Percentiles rank a stretch among this genome's conserved stretches.
These are phyloP conservation scores for Alisma plantagoaquatica DNA, from an alignment of 106 monocot species.

Conservation along the genomic window DNA sequence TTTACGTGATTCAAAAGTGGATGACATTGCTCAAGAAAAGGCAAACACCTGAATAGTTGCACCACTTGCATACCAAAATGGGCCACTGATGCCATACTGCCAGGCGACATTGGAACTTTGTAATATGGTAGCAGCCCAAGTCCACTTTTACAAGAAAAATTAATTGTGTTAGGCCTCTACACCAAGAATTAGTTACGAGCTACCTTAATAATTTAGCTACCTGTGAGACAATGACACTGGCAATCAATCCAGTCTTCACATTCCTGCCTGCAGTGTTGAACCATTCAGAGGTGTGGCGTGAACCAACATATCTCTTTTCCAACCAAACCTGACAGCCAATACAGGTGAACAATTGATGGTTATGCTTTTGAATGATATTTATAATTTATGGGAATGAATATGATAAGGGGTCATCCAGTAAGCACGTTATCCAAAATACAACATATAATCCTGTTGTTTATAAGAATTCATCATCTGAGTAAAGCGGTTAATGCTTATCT, in stretches of 20 bases:
- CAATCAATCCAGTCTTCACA: slow-evolving; percentile 95
- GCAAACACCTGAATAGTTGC: slow-evolving; percentile 82
- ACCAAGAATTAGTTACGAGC: too few species aligned
- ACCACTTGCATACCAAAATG: slow-evolving; percentile 99
- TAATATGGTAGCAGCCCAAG: slow-evolving; percentile 96
- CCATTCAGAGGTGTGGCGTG: slow-evolving; percentile 95
- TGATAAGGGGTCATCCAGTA: too few species aligned
- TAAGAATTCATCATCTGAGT: too few species aligned
- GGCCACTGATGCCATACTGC: slow-evolving; percentile 95
- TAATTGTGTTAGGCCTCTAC: too few species aligned
- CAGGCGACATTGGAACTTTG: slow-evolving; percentile 99
- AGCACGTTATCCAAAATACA: too few species aligned
- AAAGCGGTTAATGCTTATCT: too few species aligned
- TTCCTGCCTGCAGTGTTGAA: slow-evolving; percentile 98
- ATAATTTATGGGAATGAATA: too few species aligned
- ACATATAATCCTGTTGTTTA: too few species aligned
- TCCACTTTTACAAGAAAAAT: slow-evolving; percentile 50
- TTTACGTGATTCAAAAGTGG: too few species aligned
- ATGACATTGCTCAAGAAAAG: too few species aligned
- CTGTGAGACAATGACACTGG: slow-evolving; percentile 98
- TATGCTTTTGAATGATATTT: too few species aligned
- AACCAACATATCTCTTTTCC: slow-evolving; percentile 89
- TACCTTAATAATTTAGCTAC: slow-evolving; percentile 33
- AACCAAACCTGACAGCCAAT: slow-evolving; percentile 88
- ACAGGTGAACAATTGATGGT: background rate